Evolutionary conservation across 2,329 filamentous ascomycete genomes (phyloP).

Genomic region (Trichoderma sp.): DNA sequence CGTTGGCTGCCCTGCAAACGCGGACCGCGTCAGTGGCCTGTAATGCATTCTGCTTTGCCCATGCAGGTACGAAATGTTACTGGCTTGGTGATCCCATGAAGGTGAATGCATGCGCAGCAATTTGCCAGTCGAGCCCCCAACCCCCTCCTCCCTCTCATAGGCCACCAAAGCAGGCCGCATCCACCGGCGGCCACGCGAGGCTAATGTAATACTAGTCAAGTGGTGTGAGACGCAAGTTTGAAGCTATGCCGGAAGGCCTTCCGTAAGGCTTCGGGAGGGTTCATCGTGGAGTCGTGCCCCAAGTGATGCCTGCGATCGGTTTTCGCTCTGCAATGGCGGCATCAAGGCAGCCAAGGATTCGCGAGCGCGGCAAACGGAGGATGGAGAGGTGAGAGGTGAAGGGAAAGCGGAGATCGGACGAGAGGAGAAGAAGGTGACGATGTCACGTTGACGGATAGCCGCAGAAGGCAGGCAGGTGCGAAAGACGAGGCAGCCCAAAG

Average conservation of each 20-base stretch:
- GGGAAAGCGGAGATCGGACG: not conserved
- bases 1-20: slow-evolving; percentile 6
- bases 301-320: slow-evolving; percentile 1
- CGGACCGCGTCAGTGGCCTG: slow-evolving; percentile 12
- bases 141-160: not conserved
- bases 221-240: slow-evolving; percentile 24
- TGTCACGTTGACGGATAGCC: not conserved
- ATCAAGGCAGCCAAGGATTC: not conserved
- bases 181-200: slow-evolving; percentile 20
- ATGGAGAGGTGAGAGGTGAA: not conserved
- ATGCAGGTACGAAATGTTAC: not conserved
- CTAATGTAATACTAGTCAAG: not conserved
- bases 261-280: slow-evolving; percentile 19
- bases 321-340: slow-evolving; percentile 9
- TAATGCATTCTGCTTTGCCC: not conserved
- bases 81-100: not conserved
- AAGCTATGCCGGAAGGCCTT: slow-evolving; percentile 24
- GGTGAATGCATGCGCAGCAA: not conserved
- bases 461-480: too few relatives aligned
- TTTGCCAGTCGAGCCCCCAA: not conserved
- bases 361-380: slow-evolving; percentile 6
- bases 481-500: not conserved
- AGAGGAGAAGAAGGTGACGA: not conserved
- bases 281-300: not conserved
- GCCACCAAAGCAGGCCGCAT: not conserved